These are phyloP conservation scores for Alternaria longipes DNA, from an alignment of 2,329 filamentous ascomycete species.

Conservation along the genomic window DNA sequence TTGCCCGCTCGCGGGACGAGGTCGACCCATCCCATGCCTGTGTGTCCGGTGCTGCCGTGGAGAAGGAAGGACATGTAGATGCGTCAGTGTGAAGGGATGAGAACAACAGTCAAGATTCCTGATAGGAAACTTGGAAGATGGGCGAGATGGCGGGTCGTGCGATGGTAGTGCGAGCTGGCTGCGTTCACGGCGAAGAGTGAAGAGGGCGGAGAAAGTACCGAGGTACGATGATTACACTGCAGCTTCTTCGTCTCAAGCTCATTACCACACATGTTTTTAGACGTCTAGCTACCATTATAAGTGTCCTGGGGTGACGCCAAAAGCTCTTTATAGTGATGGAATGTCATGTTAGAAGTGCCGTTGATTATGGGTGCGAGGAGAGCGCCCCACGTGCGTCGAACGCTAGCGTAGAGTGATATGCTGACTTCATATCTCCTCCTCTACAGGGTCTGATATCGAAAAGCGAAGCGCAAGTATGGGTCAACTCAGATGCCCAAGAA, in stretches of 20 bases:
- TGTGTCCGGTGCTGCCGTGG: conserved; percentile 41
- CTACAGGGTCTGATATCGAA: too few relatives aligned
- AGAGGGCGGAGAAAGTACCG: conserved; percentile 2
- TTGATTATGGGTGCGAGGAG: not conserved
- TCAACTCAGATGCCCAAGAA: too few relatives aligned
- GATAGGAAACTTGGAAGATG: not conserved
- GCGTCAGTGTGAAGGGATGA: too few relatives aligned
- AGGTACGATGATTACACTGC: not conserved
- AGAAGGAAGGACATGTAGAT: conserved; percentile 43
- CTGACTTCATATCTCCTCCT: too few relatives aligned
- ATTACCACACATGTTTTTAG: not conserved
- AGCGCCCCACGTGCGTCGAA: not conserved
- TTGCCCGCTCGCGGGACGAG: conserved; percentile 45
- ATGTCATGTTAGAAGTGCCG: too few relatives aligned
- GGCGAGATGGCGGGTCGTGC: not conserved
- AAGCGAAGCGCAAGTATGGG: too few relatives aligned
- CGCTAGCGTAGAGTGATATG: not conserved
- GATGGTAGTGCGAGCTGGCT: not conserved
- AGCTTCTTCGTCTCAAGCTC: not conserved
- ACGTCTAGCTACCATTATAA: not conserved
- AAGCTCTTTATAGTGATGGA: not conserved
- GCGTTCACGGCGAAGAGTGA: not conserved
- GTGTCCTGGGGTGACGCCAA: not conserved
- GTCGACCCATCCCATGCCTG: conserved; percentile 52
- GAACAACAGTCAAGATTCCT: not conserved